A percentile compares a stretch with the other conserved stretches of the same genome.
These are phyloP conservation scores for Russula griseocarnosa DNA, from an alignment of 768 basidiomycete species.

Conservation along the genomic window DNA sequence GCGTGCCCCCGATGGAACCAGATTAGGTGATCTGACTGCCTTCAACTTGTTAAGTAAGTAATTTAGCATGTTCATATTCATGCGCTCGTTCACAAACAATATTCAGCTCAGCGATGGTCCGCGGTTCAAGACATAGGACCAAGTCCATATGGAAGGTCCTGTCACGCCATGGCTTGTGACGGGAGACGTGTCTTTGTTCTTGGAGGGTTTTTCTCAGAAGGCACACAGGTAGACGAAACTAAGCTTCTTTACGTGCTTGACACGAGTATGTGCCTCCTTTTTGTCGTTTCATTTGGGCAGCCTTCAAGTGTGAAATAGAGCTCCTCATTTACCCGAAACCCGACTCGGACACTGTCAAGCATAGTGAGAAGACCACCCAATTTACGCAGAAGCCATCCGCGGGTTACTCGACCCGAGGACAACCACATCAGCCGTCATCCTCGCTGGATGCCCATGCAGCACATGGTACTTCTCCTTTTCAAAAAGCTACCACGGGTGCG, in stretches of 20 bases:
- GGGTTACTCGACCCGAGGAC: constrained; percentile 16
- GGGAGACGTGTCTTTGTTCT: constrained; percentile 87
- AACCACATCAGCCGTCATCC: background rate
- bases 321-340: constrained; percentile 82
- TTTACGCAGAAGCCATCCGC: constrained; percentile 49
- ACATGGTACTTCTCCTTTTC: no score
- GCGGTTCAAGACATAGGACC: constrained; percentile 99
- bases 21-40: constrained; percentile 88
- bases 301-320: constrained; percentile 41
- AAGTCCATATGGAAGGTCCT: constrained; percentile 83
- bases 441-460: no score
- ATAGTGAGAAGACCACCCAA: constrained; percentile 31
- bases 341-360: constrained; percentile 50
- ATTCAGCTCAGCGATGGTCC: constrained; percentile 92
- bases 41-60: constrained; percentile 94
- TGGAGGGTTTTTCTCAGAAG: constrained; percentile 78
- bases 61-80: background rate
- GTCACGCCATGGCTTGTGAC: constrained; percentile 94
- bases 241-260: constrained; percentile 83
- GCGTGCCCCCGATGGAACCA: constrained; percentile 92
- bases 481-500: no score
- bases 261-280: constrained; percentile 62
- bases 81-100: constrained; percentile 4
- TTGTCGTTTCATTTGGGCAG: background rate
- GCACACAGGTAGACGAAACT: constrained; percentile 67